Percentiles rank a stretch among this genome's conserved stretches.
These are phyloP conservation scores for Perilla frutescens DNA, from an alignment of 257 asterid genomes.

Conservation along the genomic window DNA sequence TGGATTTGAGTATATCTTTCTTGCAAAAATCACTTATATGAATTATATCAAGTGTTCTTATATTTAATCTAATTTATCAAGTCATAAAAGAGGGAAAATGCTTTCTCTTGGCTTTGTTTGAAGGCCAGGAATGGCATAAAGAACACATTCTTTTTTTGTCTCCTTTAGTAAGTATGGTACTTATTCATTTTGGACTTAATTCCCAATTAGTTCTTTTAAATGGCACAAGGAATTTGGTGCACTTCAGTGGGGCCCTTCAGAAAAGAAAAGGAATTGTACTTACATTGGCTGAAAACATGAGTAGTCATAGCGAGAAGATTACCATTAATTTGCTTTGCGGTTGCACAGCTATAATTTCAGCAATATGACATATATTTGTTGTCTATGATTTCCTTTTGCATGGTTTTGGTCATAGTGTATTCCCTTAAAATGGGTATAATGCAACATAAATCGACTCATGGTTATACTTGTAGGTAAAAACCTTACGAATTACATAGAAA, in stretches of 20 bases:
- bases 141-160: constrained; percentile 71
- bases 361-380: constrained; percentile 39
- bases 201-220: constrained; percentile 49
- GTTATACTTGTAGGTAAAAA: not conserved
- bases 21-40: constrained; percentile 14
- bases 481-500: not conserved
- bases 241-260: constrained; percentile 45
- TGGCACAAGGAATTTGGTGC: constrained; percentile 52
- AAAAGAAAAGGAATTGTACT: constrained; percentile 56
- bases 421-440: too few relatives aligned
- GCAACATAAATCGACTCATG: too few relatives aligned
- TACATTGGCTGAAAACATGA: constrained; percentile 46
- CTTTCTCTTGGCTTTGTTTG: constrained; percentile 63
- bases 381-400: constrained; percentile 18
- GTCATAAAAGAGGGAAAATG: constrained; percentile 37
- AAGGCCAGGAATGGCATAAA: constrained; percentile 65
- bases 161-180: constrained; percentile 70
- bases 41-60: constrained; percentile 14
- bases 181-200: constrained; percentile 60
- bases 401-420: too few relatives aligned
- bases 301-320: constrained; percentile 47
- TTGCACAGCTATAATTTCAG: constrained; percentile 48
- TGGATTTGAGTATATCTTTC: constrained; percentile 37
- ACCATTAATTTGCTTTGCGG: constrained; percentile 36
- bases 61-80: constrained; percentile 19